Conservation (phyloP, 2,329 filamentous ascomycete species). For the Colletotrichum godetiae region DNA sequence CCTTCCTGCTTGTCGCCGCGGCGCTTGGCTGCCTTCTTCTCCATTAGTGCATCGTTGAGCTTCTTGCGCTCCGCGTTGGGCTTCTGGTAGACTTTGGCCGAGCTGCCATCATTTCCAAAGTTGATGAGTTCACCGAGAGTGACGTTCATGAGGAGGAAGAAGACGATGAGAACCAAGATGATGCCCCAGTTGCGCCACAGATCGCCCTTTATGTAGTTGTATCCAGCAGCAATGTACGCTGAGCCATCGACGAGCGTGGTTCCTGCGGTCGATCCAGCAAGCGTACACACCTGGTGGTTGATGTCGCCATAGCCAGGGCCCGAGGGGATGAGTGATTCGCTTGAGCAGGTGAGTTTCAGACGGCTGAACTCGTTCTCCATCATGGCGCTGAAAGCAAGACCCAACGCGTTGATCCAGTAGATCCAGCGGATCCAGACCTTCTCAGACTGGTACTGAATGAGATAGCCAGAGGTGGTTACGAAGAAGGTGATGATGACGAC, state of each 20-base stretch:
- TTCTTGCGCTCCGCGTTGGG: constrained; percentile 74
- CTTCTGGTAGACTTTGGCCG: constrained; percentile 80
- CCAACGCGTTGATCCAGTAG: constrained; percentile 80
- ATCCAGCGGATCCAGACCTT: constrained; percentile 86
- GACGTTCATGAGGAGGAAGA: constrained; percentile 81
- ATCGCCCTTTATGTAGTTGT: constrained; percentile 73
- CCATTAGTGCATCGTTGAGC: constrained; percentile 71
- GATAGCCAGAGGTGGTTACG: constrained; percentile 82
- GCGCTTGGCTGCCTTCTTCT: constrained; percentile 68
- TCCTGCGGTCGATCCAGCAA: constrained; percentile 77
- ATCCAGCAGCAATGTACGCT: constrained; percentile 76
- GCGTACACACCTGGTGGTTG: constrained; percentile 82
- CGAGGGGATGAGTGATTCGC: constrained; percentile 75
- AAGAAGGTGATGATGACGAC: constrained; percentile 85
- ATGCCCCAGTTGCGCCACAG: constrained; percentile 90
- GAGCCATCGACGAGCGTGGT: constrained; percentile 71
- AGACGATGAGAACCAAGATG: constrained; percentile 78
- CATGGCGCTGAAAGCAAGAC: constrained; percentile 79
- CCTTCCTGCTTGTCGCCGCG: constrained; percentile 57
- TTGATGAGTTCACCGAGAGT: constrained; percentile 82
- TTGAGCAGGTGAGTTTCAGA: constrained; percentile 75
- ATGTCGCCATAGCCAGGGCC: constrained; percentile 78
- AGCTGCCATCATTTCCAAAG: constrained; percentile 83
- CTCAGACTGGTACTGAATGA: constrained; percentile 82
- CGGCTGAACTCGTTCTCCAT: constrained; percentile 89